A percentile compares a stretch with the other conserved stretches of the same genome.
Conservation (phyloP, 2,329 filamentous ascomycete species). For the Metarhizium anisopliae region DNA sequence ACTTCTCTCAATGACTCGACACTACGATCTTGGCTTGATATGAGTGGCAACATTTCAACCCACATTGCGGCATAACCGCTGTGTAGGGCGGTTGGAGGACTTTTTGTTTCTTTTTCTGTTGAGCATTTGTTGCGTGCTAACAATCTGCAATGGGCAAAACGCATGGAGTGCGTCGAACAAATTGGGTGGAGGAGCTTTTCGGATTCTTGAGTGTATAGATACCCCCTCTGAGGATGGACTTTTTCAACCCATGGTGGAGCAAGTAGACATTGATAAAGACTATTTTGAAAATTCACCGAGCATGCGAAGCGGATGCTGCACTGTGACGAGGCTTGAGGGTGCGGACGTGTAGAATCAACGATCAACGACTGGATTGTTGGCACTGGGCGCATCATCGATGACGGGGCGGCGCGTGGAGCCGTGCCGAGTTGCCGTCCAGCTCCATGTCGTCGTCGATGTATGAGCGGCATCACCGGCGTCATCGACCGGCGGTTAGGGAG, state of each 20-base stretch:
- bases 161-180: background rate
- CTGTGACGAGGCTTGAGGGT: background rate
- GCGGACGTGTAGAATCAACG: too few relatives aligned
- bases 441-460: background rate
- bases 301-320: background rate
- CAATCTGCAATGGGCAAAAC: background rate
- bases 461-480: background rate
- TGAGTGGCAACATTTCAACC: background rate
- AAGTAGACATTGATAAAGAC: background rate
- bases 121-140: background rate
- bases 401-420: constrained; percentile 1
- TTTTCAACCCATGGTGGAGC: background rate
- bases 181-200: background rate
- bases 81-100: background rate
- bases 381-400: constrained; percentile 15
- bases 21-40: background rate
- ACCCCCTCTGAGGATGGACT: background rate
- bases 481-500: background rate
- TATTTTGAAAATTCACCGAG: background rate
- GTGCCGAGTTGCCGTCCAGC: background rate
- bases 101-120: background rate
- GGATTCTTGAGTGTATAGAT: constrained; percentile 4
- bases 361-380: background rate
- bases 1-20: background rate
- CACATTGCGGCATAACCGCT: background rate